phyloP scores from a whole-genome alignment of 345 rosid genomes.

The Arabis hirsuta region DNA sequence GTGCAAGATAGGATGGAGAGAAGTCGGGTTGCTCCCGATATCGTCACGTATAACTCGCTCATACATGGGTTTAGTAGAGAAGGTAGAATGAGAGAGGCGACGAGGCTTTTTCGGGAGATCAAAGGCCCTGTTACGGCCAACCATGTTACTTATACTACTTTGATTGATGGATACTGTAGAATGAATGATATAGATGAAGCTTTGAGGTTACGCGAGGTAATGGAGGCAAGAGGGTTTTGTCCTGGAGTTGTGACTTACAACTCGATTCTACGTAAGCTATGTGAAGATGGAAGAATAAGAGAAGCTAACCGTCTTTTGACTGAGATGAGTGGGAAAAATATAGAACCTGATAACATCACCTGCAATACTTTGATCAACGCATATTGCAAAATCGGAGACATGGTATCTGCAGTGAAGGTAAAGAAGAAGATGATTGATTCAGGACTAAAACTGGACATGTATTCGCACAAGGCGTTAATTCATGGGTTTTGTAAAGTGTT shows the following conservation, averaged over 20 bases:
- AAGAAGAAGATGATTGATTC: conserved; percentile 79
- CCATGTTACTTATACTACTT: conserved; percentile 75
- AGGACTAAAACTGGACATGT: conserved; percentile 68
- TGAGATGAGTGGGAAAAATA: conserved; percentile 76
- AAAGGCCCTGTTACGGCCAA: conserved; percentile 62
- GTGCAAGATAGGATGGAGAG: conserved; percentile 90
- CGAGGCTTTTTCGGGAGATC: conserved; percentile 71
- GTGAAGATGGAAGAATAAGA: conserved; percentile 80
- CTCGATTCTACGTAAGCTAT: conserved; percentile 74
- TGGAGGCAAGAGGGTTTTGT: conserved; percentile 72
- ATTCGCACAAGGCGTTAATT: conserved; percentile 76
- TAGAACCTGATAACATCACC: conserved; percentile 84
- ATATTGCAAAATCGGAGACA: conserved; percentile 82
- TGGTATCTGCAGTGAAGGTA: conserved; percentile 81
- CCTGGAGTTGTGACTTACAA: conserved; percentile 82
- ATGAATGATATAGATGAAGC: conserved; percentile 75
- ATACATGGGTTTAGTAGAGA: conserved; percentile 77
- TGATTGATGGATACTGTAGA: conserved; percentile 93
- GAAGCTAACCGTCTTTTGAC: conserved; percentile 75
- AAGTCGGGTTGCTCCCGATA: conserved; percentile 70
- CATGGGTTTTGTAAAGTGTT: conserved; percentile 80
- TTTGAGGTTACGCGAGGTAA: conserved; percentile 65
- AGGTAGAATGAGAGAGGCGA: conserved; percentile 95
- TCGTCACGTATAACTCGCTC: conserved; percentile 80
- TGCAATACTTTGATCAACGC: conserved; percentile 93